Conservation (phyloP, 2,329 filamentous ascomycete genomes). For the Diplodia sapinea region DNA sequence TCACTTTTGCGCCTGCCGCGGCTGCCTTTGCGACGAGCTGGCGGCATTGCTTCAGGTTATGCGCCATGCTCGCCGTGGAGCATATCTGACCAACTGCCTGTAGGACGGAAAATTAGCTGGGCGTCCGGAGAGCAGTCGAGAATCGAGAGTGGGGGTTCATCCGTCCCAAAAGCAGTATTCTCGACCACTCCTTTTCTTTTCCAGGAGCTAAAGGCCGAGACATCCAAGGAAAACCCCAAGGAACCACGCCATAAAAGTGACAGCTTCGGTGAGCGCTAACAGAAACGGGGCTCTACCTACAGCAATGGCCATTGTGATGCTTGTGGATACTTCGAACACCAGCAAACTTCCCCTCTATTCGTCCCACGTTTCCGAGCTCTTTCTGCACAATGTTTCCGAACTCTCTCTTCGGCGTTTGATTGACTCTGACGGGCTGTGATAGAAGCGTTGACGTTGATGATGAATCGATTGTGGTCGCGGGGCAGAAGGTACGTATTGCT, state of each 20-base stretch:
- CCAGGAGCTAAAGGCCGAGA: background rate
- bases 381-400: background rate
- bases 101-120: background rate
- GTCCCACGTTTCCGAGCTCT: background rate
- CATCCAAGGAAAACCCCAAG: background rate
- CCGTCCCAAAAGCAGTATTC: background rate
- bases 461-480: conserved; percentile 5
- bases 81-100: conserved; percentile 90
- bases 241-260: background rate
- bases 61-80: conserved; percentile 76
- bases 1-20: conserved; percentile 76
- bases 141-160: background rate
- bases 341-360: too few relatives aligned
- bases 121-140: background rate
- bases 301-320: conserved; percentile 18
- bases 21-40: conserved; percentile 74
- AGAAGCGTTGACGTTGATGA: background rate
- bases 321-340: too few relatives aligned
- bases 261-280: background rate
- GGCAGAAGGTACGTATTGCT: background rate
- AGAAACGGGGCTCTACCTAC: background rate
- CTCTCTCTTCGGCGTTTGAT: background rate
- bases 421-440: background rate
- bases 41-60: conserved; percentile 81
- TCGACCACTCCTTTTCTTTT: background rate